Conservation (phyloP, 176 grass and related monocot species). For the Rhynchospora breviuscula region DNA sequence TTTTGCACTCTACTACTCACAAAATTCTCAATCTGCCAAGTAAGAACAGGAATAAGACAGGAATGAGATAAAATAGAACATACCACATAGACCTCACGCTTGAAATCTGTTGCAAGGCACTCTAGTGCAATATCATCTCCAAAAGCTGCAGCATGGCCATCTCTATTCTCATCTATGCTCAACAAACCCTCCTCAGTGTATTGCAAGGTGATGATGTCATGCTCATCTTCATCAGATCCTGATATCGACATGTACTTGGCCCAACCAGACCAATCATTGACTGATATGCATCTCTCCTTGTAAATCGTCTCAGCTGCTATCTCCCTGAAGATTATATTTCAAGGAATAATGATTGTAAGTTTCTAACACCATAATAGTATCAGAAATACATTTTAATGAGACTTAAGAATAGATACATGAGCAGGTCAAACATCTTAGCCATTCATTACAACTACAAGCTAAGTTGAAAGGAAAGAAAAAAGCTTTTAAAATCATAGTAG, state of each 20-base stretch:
- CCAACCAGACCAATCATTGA: slow-evolving; percentile 72
- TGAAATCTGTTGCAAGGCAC: slow-evolving; percentile 89
- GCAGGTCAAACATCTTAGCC: background rate
- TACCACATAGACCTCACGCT: slow-evolving; percentile 91
- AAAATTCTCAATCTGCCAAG: too few relatives aligned
- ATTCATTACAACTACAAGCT: background rate
- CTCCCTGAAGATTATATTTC: slow-evolving; percentile 43
- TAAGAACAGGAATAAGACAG: background rate
- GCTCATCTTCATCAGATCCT: slow-evolving; percentile 70
- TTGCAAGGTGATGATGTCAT: slow-evolving; percentile 88
- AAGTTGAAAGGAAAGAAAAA: background rate
- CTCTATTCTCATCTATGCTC: slow-evolving; percentile 72
- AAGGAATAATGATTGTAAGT: background rate
- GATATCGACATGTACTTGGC: slow-evolving; percentile 95
- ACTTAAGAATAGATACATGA: background rate
- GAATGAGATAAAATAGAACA: slow-evolving; percentile 10
- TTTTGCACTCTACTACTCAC: too few relatives aligned
- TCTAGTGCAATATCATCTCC: slow-evolving; percentile 96
- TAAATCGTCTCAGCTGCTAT: slow-evolving; percentile 81
- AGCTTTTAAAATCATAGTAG: background rate
- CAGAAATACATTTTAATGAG: background rate
- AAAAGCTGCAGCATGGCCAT: slow-evolving; percentile 79
- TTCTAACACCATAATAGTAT: background rate
- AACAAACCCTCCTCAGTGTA: slow-evolving; percentile 94
- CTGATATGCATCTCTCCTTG: slow-evolving; percentile 63